Percentiles rank a stretch among this genome's conserved stretches.
Evolutionary conservation across 805 yeast genomes (phyloP).

Genomic region (Cyberlindnera americana): DNA sequence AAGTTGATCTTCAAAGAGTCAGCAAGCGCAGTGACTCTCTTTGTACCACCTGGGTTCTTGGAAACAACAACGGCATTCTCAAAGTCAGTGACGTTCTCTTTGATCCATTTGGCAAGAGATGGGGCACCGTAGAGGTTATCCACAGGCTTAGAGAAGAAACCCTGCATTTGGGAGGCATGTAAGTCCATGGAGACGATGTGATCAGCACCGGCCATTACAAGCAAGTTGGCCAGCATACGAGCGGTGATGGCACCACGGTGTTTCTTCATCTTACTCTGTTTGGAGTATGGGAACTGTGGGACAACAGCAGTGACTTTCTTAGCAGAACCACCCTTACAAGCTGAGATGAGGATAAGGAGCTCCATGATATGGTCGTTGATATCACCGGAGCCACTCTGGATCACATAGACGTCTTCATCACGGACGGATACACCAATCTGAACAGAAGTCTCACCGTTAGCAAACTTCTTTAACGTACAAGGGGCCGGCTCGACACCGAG

Average conservation of each 20-base stretch:
- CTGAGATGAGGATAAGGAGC: slow-evolving; percentile 84
- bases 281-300: slow-evolving; percentile 96
- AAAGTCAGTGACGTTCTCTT: slow-evolving; percentile 83
- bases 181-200: slow-evolving; percentile 97
- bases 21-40: slow-evolving; percentile 96
- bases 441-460: slow-evolving; percentile 97
- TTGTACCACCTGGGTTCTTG: slow-evolving; percentile 99
- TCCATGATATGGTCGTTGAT: slow-evolving; percentile 96
- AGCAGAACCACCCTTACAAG: slow-evolving; percentile 98
- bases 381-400: slow-evolving; percentile 86
- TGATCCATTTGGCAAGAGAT: slow-evolving; percentile 92
- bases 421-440: slow-evolving; percentile 93
- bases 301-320: slow-evolving; percentile 92
- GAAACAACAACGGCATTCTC: slow-evolving; percentile 91
- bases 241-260: slow-evolving; percentile 99
- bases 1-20: slow-evolving; percentile 93
- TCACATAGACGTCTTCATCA: slow-evolving; percentile 94
- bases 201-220: slow-evolving; percentile 98
- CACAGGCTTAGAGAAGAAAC: slow-evolving; percentile 95
- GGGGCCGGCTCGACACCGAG: slow-evolving; percentile 94
- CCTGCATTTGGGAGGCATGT: slow-evolving; percentile 98
- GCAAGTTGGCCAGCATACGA: slow-evolving; percentile 91
- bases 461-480: slow-evolving; percentile 83
- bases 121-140: slow-evolving; percentile 97
- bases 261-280: slow-evolving; percentile 97